A percentile compares a stretch with the other conserved stretches of the same genome.
Evolutionary conservation across 1,284 basidiomycete species (phyloP).

Genomic region (Ustilago bromivora): DNA sequence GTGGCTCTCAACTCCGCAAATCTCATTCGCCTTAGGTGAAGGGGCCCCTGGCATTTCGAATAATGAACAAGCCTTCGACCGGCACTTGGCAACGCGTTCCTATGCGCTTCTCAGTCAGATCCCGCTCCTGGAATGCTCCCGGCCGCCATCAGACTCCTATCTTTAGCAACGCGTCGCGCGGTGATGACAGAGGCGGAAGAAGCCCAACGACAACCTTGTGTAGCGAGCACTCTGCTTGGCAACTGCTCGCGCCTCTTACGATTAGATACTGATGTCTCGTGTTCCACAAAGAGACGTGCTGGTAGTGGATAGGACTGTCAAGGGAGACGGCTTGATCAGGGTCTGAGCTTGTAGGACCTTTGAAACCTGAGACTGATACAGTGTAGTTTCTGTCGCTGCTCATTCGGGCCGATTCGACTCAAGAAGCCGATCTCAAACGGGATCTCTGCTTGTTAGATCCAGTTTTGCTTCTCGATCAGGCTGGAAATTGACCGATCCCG

Average conservation of each 20-base stretch:
- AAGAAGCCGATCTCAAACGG: neutral
- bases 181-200: neutral
- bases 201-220: neutral
- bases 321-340: neutral
- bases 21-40: conserved; percentile 1
- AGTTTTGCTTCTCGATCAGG: neutral
- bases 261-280: neutral
- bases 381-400: neutral
- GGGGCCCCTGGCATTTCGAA: conserved; percentile 10
- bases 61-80: conserved; percentile 3
- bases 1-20: conserved; percentile 18
- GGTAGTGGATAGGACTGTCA: neutral
- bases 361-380: neutral
- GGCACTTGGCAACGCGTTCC: neutral
- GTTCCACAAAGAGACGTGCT: no score
- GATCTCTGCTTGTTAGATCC: neutral
- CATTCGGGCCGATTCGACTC: neutral
- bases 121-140: conserved; percentile 2
- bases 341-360: neutral
- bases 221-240: neutral
- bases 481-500: conserved; percentile 2
- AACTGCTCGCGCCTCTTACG: neutral
- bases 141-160: neutral
- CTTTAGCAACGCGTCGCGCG: neutral
- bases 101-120: neutral